Percentiles rank a stretch among this genome's conserved stretches.
phyloP scores from a whole-genome alignment of 2,329 filamentous ascomycete species.

The Arthroderma sp. region DNA sequence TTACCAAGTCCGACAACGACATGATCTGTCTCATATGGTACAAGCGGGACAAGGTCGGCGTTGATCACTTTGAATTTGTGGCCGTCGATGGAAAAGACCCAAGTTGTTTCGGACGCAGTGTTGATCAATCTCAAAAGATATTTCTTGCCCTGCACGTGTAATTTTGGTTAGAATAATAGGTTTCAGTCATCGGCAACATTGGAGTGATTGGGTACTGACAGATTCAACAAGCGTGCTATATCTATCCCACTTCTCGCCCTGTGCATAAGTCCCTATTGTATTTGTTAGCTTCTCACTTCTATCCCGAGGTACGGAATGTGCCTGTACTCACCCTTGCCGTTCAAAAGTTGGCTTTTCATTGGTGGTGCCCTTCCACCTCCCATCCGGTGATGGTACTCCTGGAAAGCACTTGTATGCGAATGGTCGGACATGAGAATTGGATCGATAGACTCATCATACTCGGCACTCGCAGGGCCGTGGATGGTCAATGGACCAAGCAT shows the following conservation, averaged over 20 bases:
- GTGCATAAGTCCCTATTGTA: constrained; percentile 1
- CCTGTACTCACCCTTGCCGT: constrained; percentile 10
- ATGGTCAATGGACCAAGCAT: constrained; percentile 22
- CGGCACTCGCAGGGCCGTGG: constrained; percentile 25
- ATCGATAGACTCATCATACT: constrained; percentile 19
- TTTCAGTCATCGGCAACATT: too few relatives aligned
- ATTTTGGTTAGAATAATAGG: neutral
- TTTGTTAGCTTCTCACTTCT: neutral
- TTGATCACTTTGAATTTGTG: constrained; percentile 46
- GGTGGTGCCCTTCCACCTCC: neutral
- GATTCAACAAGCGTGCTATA: constrained; percentile 7
- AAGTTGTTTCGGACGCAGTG: constrained; percentile 35
- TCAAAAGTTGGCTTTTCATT: constrained; percentile 14
- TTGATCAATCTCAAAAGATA: constrained; percentile 24
- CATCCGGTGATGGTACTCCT: constrained; percentile 1
- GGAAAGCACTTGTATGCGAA: constrained; percentile 2
- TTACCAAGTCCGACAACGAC: constrained; percentile 17
- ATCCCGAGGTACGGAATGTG: neutral
- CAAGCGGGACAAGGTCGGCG: constrained; percentile 43
- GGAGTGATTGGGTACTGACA: neutral
- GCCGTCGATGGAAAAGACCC: constrained; percentile 39
- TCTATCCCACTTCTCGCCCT: neutral
- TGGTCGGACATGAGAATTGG: constrained; percentile 1
- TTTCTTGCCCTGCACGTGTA: constrained; percentile 15
- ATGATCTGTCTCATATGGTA: constrained; percentile 39